These are phyloP conservation scores for Fusarium domesticum DNA, from an alignment of 2,329 filamentous ascomycete genomes.

Conservation along the genomic window DNA sequence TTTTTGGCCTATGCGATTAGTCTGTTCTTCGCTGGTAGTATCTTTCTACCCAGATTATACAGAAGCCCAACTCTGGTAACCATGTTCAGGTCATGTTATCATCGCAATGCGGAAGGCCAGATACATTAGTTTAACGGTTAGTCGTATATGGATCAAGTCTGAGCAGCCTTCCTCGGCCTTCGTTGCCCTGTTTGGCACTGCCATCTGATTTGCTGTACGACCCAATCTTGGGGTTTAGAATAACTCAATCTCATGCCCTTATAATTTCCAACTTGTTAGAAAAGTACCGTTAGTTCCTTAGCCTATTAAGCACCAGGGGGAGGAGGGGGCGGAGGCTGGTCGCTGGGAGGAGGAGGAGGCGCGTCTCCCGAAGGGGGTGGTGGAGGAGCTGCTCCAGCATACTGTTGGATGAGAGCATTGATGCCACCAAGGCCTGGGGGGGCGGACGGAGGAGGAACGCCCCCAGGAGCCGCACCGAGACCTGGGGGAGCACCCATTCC, in stretches of 20 bases:
- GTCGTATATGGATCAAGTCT: constrained; percentile 15
- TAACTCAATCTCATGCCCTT: not conserved
- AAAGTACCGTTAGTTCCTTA: constrained; percentile 7
- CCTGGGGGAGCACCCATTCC: constrained; percentile 42
- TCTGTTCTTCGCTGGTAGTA: constrained; percentile 11
- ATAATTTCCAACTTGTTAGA: not conserved
- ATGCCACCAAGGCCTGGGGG: constrained; percentile 57
- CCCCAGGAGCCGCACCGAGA: constrained; percentile 41
- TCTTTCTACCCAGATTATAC: not conserved
- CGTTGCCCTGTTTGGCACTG: not conserved
- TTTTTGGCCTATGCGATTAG: constrained; percentile 30
- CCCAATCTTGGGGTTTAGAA: not conserved
- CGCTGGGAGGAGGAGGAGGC: constrained; percentile 62
- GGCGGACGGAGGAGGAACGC: constrained; percentile 45
- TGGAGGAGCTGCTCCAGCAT: constrained; percentile 52
- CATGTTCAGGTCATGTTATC: constrained; percentile 6
- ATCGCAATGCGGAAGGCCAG: constrained; percentile 8
- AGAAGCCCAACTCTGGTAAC: not conserved
- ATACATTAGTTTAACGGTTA: constrained; percentile 15
- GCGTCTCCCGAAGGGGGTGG: constrained; percentile 55
- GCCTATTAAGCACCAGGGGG: constrained; percentile 48
- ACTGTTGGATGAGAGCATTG: constrained; percentile 66
- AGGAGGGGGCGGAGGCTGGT: constrained; percentile 62
- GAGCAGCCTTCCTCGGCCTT: constrained; percentile 8
- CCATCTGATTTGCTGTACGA: not conserved